Evolutionary conservation across 495 filamentous ascomycete genomes (phyloP).

Genomic region (Neurospora terricola): DNA sequence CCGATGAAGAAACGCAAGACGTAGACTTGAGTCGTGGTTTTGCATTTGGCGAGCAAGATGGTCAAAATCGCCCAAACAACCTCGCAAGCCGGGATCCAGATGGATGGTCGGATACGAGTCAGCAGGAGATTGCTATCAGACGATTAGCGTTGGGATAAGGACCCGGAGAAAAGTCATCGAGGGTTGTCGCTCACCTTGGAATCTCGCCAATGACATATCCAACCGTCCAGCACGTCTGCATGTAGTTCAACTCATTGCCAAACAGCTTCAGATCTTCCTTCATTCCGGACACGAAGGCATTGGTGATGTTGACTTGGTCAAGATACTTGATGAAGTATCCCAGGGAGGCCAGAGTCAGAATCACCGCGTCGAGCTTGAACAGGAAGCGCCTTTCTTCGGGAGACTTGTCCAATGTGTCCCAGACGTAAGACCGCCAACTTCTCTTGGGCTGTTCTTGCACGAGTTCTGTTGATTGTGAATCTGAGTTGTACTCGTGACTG

Average conservation of each 20-base stretch:
- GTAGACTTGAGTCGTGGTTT: slow-evolving; percentile 41
- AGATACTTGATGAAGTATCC: slow-evolving; percentile 37
- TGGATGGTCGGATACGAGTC: slow-evolving; percentile 41
- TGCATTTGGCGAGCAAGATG: slow-evolving; percentile 37
- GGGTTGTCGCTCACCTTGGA: slow-evolving; percentile 35
- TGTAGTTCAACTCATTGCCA: slow-evolving; percentile 42
- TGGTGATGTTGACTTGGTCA: slow-evolving; percentile 31
- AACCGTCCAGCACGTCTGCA: slow-evolving; percentile 49
- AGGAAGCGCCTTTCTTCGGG: slow-evolving; percentile 50
- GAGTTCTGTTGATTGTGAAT: not conserved
- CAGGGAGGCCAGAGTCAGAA: slow-evolving; percentile 34
- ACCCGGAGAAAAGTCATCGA: not conserved
- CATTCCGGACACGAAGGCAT: slow-evolving; percentile 44
- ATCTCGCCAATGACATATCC: slow-evolving; percentile 56
- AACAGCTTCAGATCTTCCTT: slow-evolving; percentile 50
- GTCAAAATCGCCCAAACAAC: slow-evolving; percentile 45
- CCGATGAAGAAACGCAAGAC: slow-evolving; percentile 50
- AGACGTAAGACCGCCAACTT: slow-evolving; percentile 36
- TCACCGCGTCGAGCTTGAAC: slow-evolving; percentile 47
- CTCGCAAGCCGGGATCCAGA: slow-evolving; percentile 50
- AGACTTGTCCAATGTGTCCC: slow-evolving; percentile 54
- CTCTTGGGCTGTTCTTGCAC: slow-evolving; percentile 17
- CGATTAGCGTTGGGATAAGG: not conserved
- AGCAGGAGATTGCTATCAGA: slow-evolving; percentile 25
- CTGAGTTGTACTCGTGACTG: not conserved